Evolutionary conservation across 108 stramenopile species (phyloP).

Genomic region (Cyclostephanos tholiformis): DNA sequence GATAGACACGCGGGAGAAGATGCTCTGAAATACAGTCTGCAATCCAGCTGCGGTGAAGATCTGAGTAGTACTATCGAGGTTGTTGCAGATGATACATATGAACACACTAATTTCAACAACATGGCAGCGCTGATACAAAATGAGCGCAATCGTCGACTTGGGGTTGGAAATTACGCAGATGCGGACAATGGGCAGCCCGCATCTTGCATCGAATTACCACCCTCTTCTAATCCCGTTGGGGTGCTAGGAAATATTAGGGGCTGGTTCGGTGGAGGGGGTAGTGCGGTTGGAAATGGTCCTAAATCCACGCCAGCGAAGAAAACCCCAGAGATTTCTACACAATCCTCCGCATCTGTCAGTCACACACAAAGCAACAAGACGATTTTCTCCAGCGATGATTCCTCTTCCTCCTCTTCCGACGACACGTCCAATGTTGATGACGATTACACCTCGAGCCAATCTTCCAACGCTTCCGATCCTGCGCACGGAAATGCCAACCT

Average conservation of each 20-base stretch:
- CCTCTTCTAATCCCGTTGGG: slow-evolving; percentile 11
- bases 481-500: background rate
- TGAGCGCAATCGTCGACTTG: slow-evolving; percentile 41
- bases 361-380: background rate
- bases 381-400: background rate
- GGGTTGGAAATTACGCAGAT: slow-evolving; percentile 12
- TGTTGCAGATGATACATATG: background rate
- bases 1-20: background rate
- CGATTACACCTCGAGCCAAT: slow-evolving; percentile 11
- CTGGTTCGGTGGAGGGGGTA: slow-evolving; percentile 40
- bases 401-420: slow-evolving; percentile 23
- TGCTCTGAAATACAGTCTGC: background rate
- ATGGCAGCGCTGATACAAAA: slow-evolving; percentile 40
- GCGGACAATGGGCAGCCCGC: background rate
- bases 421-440: slow-evolving; percentile 16
- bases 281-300: background rate
- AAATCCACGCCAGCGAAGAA: no score
- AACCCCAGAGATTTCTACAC: background rate
- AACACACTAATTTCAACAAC: slow-evolving; percentile 9
- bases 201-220: background rate
- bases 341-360: slow-evolving; percentile 11
- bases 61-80: background rate
- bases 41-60: background rate
- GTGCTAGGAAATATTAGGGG: slow-evolving; percentile 40
- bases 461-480: slow-evolving; percentile 3